These are phyloP conservation scores for Begonia masoniana DNA, from an alignment of 306 rosid species.

Conservation along the genomic window DNA sequence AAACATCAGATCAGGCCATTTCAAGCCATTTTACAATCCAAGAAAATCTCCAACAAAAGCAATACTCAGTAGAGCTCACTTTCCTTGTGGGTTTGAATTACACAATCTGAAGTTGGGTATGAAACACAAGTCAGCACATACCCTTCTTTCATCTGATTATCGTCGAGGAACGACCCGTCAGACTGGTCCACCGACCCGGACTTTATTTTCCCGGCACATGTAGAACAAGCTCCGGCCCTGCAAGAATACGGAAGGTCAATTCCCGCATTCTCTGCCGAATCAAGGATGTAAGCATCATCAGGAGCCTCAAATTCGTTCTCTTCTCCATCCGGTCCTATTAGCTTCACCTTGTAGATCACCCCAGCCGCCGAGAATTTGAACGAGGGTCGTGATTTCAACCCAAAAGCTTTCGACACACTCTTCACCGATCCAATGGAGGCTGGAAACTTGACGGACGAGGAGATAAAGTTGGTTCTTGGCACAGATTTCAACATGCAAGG, in stretches of 20 bases:
- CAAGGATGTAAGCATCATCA: constrained; percentile 56
- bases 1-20: not conserved
- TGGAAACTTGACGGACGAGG: constrained; percentile 31
- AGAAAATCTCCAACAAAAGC: not conserved
- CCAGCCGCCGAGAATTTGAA: constrained; percentile 34
- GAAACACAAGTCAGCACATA: constrained; percentile 56
- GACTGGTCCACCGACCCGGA: constrained; percentile 63
- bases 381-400: constrained; percentile 43
- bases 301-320: constrained; percentile 64
- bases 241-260: constrained; percentile 75
- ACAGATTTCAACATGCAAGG: constrained; percentile 22
- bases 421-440: constrained; percentile 33
- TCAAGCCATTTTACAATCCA: no score
- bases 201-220: constrained; percentile 58
- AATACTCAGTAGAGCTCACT: constrained; percentile 42
- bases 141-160: constrained; percentile 39
- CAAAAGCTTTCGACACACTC: constrained; percentile 31
- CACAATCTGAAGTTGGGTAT: constrained; percentile 57
- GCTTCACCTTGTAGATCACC: constrained; percentile 64
- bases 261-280: constrained; percentile 71
- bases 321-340: constrained; percentile 46
- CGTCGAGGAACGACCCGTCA: constrained; percentile 72
- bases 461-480: constrained; percentile 11
- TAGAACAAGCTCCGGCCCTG: constrained; percentile 83
- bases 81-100: constrained; percentile 81